Base-by-base conservation (phyloP, 1,284 basidiomycete species). In the Malassezia globosa region DNA sequence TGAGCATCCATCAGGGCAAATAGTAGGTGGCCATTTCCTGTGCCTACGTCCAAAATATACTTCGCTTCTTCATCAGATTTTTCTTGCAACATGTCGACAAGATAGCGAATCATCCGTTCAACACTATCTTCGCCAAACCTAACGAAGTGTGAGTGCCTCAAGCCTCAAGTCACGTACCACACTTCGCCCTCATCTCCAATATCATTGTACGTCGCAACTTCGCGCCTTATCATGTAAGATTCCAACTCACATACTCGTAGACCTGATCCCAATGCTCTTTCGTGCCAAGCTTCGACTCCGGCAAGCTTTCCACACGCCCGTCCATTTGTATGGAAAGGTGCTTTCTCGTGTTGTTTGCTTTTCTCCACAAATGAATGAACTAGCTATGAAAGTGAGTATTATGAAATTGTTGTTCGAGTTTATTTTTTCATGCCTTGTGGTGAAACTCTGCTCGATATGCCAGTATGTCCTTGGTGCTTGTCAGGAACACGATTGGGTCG, bases 141-240 rank as follows among this genome's bases (percentile, higher is more conserved):
- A 54, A 19, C n/a, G n/a, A n/a, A 21, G 16, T n/a, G 41, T 43
- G 8, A 24, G 37, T 29, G 6, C 43, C 16, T 2, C 7, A 3
- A 1, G 23, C 11, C 19, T 5, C 7, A 16, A 29, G 5, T 6
- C 4, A 31, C 34, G 29, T 52, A 85, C 86, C 87, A 90, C 22
- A 87, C 77, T 73, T 90, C 87, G 31, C 87, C 87, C 68, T 88
- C 85, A 69, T 90, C 85, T 10, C 84, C 83, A 40, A 82, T 80
- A 43, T 87, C 86, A 31, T 81, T 73, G 58, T 86, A 90, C 63
- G 83, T 85, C 37, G 72, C 71, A 16, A 88, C 73, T 63, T 90
- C 87, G 42, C 78, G 76, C 18, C 50, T 52, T 8, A 19, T 4
- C 22, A 24, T 45, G 3, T 36, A 36, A 23, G 8, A 8, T 14